Evolutionary conservation across 2,329 filamentous ascomycete species (phyloP).

Genomic region (Phialophora macrospora): DNA sequence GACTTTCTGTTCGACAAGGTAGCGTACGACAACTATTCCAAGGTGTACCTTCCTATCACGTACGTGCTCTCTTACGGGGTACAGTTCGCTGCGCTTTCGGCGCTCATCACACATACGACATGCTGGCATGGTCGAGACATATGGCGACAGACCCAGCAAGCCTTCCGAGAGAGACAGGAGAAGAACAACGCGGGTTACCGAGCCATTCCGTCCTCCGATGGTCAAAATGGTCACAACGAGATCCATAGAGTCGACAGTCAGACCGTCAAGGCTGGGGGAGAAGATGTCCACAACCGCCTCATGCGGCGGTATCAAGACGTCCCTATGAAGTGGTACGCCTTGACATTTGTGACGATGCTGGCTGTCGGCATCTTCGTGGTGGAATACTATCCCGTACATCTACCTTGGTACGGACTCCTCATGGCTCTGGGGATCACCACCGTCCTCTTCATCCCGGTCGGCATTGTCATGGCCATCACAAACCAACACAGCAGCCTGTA

Average conservation of each 20-base stretch:
- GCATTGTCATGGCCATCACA: conserved; percentile 90
- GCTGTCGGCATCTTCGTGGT: conserved; percentile 81
- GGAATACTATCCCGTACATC: conserved; percentile 79
- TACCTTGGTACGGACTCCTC: conserved; percentile 85
- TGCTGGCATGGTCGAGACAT: conserved; percentile 88
- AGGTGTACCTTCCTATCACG: conserved; percentile 83
- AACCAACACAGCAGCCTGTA: conserved; percentile 89
- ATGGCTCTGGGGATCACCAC: conserved; percentile 78
- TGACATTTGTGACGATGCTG: conserved; percentile 76
- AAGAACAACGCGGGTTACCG: conserved; percentile 60
- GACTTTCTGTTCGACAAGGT: conserved; percentile 78
- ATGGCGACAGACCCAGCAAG: conserved; percentile 73
- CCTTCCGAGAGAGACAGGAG: conserved; percentile 66
- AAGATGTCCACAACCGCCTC: conserved; percentile 82
- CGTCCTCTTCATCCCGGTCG: conserved; percentile 85
- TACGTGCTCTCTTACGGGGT: conserved; percentile 86
- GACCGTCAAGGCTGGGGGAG: conserved; percentile 52
- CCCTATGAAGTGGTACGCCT: conserved; percentile 78
- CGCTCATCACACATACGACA: conserved; percentile 77
- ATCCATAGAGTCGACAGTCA: conserved; percentile 26
- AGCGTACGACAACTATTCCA: conserved; percentile 79
- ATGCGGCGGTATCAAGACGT: conserved; percentile 85
- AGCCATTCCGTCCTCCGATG: conserved; percentile 50
- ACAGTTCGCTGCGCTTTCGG: conserved; percentile 81
- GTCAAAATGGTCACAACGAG: conserved; percentile 13